These are phyloP conservation scores for Croton laevigatus DNA, from an alignment of 441 rosid species.

Conservation along the genomic window DNA sequence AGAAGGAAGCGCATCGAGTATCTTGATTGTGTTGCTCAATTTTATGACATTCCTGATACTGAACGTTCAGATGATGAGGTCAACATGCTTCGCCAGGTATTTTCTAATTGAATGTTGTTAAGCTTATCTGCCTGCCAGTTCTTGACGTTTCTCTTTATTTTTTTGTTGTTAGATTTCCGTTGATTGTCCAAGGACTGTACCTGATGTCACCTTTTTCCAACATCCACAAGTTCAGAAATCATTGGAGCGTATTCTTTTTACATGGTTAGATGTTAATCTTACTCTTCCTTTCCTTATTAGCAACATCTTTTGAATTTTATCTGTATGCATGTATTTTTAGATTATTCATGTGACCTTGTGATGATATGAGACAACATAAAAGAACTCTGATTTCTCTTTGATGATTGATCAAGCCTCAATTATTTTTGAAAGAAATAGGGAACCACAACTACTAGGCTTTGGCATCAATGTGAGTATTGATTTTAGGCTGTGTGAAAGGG, in stretches of 20 bases:
- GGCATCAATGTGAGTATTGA: not conserved
- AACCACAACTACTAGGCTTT: too few species aligned
- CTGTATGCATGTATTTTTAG: not conserved
- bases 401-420: not conserved
- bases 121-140: not conserved
- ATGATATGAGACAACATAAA: not conserved
- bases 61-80: constrained; percentile 98
- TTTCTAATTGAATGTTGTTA: constrained; percentile 18
- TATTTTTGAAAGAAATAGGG: not conserved
- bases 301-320: not conserved
- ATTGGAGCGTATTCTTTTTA: constrained; percentile 91
- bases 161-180: constrained; percentile 74
- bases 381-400: not conserved
- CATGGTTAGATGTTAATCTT: constrained; percentile 59
- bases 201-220: constrained; percentile 94
- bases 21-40: constrained; percentile 91
- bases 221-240: constrained; percentile 95
- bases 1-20: constrained; percentile 91
- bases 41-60: constrained; percentile 87
- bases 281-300: not conserved
- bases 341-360: not conserved
- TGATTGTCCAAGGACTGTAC: constrained; percentile 98
- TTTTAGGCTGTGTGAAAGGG: not conserved
- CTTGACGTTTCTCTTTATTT: constrained; percentile 25
- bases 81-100: constrained; percentile 97